Base-by-base conservation (phyloP, 1,139 yeast species). In the Geotrichum fermentans region DNA sequence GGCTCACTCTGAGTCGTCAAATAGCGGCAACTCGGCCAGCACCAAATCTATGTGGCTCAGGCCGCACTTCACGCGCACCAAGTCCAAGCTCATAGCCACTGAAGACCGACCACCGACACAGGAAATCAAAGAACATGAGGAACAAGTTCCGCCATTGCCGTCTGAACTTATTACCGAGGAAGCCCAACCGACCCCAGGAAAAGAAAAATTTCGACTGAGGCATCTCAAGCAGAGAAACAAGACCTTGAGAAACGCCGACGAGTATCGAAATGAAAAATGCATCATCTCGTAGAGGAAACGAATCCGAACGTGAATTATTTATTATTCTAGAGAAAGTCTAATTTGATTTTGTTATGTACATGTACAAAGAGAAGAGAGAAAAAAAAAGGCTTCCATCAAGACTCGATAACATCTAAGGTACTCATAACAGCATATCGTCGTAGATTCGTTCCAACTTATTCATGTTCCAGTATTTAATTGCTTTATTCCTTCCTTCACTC, bases 181-280 rank as follows among this genome's bases (percentile, higher is more conserved):
- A n/a, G n/a, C n/a, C n/a, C 28, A 24, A 24, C 28, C 6, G 28
- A 24, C 28, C 8, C 28, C 6, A 10, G 28, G 6, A 6, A 24
- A 24, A 10, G 28, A 24, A 24, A 24, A 24, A 10, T 24, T 24
- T 10, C 6, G 28, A 10, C 28, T 24, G 10, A 32, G 7, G 35
- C 16, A 16, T 20, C 14, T 20, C 8, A 39, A 39, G 20, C 33
- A 39, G 30, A 41, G 33, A 20, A 28, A 32, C 7, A 41, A 29
- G 38, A 33, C 21, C 14, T 13, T 14, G 32, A 20, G 16, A 3
- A 33, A 28, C 20, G 26, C 39, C 34, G 34, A 32, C 14, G 39
- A 36, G 17, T 36, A 36, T 16, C 17, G 39, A 11, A 21, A 36
- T 21, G 39, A 36, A 36, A 36, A 36, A 16, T 36, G 39, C 28